phyloP scores from a whole-genome alignment of 1,284 basidiomycete genomes.

The Pascua guehoae region DNA sequence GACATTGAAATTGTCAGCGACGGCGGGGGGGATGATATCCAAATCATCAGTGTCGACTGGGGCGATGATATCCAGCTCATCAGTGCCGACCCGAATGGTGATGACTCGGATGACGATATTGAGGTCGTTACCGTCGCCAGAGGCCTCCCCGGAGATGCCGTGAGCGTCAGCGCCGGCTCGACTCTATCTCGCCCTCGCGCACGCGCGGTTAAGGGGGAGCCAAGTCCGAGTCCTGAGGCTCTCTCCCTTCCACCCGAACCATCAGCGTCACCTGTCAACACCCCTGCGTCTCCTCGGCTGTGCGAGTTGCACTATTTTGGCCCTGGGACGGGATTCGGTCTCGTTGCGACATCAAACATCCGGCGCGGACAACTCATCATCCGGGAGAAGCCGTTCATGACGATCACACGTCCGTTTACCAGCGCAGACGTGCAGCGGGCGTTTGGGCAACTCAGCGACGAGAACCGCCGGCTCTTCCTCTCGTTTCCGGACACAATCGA shows the following conservation, averaged over 20 bases:
- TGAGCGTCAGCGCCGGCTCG: no score
- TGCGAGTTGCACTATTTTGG: neutral
- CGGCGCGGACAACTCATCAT: neutral
- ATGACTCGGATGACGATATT: neutral
- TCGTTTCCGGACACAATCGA: neutral
- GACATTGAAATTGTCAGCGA: no score
- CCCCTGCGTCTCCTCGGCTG: neutral
- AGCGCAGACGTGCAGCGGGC: neutral
- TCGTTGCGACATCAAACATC: neutral
- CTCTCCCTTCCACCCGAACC: no score
- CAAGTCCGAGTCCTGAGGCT: no score
- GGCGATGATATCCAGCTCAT: no score
- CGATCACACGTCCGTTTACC: neutral
- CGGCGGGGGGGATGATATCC: no score
- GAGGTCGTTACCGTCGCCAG: neutral
- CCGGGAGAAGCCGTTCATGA: conserved; percentile 1
- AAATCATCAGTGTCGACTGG: no score
- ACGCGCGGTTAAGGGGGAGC: no score
- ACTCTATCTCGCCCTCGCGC: no score
- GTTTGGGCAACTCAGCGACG: neutral
- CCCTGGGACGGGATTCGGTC: neutral
- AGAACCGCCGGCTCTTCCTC: neutral
- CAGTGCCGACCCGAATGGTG: neutral
- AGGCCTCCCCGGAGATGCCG: no score
- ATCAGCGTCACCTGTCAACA: no score